Evolutionary conservation across 2,329 filamentous ascomycete species (phyloP).

Genomic region (Fusarium albidum): DNA sequence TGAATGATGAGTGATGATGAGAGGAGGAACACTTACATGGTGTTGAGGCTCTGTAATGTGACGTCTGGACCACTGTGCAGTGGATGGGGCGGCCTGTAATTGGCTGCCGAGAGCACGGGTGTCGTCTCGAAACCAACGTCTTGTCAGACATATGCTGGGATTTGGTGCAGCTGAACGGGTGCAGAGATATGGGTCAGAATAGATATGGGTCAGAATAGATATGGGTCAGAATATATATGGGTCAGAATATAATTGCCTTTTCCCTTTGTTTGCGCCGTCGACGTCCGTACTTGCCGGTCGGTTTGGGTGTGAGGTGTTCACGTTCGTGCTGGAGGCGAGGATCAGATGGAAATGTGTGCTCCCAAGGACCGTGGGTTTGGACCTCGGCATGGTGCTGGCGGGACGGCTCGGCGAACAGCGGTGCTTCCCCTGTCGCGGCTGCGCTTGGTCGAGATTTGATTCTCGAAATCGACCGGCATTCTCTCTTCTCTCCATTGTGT

Average conservation of each 20-base stretch:
- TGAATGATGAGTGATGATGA: not conserved
- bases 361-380: constrained; percentile 10
- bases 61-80: constrained; percentile 14
- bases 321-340: constrained; percentile 2
- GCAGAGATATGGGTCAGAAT: too few relatives aligned
- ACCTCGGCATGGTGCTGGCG: constrained; percentile 14
- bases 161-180: too few relatives aligned
- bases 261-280: too few relatives aligned
- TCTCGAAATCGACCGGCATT: not conserved
- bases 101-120: constrained; percentile 14
- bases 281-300: too few relatives aligned
- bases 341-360: constrained; percentile 3
- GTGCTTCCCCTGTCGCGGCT: constrained; percentile 17
- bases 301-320: too few relatives aligned
- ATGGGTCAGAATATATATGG: too few relatives aligned
- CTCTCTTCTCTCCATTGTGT: constrained; percentile 16
- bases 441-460: constrained; percentile 14
- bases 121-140: constrained; percentile 1
- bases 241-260: too few relatives aligned
- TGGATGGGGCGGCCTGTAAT: constrained; percentile 18
- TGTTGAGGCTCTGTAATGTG: constrained; percentile 39
- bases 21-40: constrained; percentile 21
- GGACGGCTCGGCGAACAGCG: constrained; percentile 24
- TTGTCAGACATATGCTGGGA: too few relatives aligned
- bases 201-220: too few relatives aligned